phyloP scores from a whole-genome alignment of 1,284 basidiomycete genomes.

The Stereum hirsutum region DNA sequence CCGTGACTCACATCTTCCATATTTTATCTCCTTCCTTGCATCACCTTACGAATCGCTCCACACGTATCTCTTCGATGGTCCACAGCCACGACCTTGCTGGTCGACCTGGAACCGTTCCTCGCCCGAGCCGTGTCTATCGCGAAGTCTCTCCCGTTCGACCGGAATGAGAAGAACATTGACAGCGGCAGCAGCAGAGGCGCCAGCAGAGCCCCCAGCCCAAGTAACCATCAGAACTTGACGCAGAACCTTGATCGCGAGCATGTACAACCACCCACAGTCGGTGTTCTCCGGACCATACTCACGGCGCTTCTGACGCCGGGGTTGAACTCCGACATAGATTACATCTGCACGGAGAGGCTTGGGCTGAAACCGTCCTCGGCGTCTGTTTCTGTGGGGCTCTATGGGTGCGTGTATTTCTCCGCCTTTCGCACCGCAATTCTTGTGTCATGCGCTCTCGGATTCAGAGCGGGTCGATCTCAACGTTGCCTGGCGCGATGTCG shows the following conservation, averaged over 20 bases:
- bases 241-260: slow-evolving; percentile 1
- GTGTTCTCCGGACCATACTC: slow-evolving; percentile 22
- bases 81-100: slow-evolving; percentile 19
- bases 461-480: neutral
- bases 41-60: no score
- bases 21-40: no score
- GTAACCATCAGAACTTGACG: no score
- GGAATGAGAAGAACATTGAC: no score
- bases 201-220: no score
- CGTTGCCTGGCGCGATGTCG: no score
- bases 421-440: no score
- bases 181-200: no score
- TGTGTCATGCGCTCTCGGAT: neutral
- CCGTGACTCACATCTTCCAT: no score
- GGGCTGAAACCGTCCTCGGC: slow-evolving; percentile 30
- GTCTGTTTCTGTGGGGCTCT: slow-evolving; percentile 34
- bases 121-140: slow-evolving; percentile 8
- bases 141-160: no score
- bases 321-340: slow-evolving; percentile 50
- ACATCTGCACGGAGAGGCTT: slow-evolving; percentile 45
- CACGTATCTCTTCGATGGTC: no score
- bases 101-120: slow-evolving; percentile 21
- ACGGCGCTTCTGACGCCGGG: slow-evolving; percentile 33
- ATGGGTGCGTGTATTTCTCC: slow-evolving; percentile 46
- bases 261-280: slow-evolving; percentile 7